Conservation (phyloP, 176 grass and related monocot genomes). For the Hsuehochloa calcarea region DNA sequence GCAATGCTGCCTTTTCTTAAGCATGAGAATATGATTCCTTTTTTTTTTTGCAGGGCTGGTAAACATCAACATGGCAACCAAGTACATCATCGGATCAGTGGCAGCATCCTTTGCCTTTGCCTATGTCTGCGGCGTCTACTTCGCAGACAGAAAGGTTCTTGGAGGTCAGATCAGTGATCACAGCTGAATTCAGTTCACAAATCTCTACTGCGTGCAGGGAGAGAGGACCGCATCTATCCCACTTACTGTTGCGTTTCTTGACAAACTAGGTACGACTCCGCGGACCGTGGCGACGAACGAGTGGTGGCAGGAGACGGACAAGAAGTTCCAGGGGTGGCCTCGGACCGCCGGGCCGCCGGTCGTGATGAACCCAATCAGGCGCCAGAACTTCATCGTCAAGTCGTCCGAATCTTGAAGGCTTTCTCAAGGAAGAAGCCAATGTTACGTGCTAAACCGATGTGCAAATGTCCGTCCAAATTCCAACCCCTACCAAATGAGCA, state of each 20-base stretch:
- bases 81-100: constrained; percentile 42
- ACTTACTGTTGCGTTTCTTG: not conserved
- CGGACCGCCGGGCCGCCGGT: constrained; percentile 61
- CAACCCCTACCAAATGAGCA: not conserved
- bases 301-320: constrained; percentile 58
- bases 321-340: constrained; percentile 66
- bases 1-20: too few species aligned
- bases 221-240: not conserved
- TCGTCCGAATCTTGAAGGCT: not conserved
- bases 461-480: too few species aligned
- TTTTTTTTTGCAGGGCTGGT: not conserved
- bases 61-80: not conserved
- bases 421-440: not conserved
- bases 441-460: not conserved
- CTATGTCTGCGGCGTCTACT: constrained; percentile 23
- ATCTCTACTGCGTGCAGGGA: too few species aligned
- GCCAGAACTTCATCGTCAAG: constrained; percentile 61
- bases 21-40: too few species aligned
- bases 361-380: constrained; percentile 63
- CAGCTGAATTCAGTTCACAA: too few species aligned
- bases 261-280: not conserved
- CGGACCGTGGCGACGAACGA: constrained; percentile 43
- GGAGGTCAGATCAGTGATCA: constrained; percentile 26
- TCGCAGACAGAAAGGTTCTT: constrained; percentile 35
- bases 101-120: constrained; percentile 42